phyloP scores from a whole-genome alignment of 139 green algal species.

The Spirogloea muscicola region DNA sequence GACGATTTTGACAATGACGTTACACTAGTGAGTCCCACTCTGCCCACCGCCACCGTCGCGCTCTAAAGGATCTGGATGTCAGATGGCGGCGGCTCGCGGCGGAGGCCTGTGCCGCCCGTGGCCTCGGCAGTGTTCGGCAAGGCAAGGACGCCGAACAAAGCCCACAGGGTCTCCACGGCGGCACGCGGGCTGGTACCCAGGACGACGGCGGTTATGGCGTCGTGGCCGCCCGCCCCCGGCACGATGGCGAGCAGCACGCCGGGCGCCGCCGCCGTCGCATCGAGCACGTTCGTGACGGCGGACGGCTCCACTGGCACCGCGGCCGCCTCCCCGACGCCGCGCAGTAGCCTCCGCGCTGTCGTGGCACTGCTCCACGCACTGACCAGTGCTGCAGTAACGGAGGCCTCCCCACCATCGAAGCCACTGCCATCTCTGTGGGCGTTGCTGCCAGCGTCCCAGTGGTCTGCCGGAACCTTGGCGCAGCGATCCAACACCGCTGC shows the following conservation, averaged over 20 bases:
- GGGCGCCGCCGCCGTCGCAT: constrained; percentile 4
- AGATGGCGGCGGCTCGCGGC: too few relatives aligned
- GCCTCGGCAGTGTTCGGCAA: too few relatives aligned
- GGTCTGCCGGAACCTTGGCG: too few relatives aligned
- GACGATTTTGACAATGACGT: too few relatives aligned
- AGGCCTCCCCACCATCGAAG: neutral
- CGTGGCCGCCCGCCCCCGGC: constrained; percentile 35
- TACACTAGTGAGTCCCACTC: too few relatives aligned
- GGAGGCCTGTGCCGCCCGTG: too few relatives aligned
- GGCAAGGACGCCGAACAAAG: neutral
- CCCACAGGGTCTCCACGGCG: constrained; percentile 21
- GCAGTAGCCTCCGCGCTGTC: neutral
- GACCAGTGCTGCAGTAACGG: neutral
- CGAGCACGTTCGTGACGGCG: constrained; percentile 6
- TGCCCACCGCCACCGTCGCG: too few relatives aligned
- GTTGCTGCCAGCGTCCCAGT: too few relatives aligned
- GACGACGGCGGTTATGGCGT: constrained; percentile 40
- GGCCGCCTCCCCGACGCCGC: neutral
- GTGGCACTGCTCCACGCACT: neutral
- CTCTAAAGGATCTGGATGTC: too few relatives aligned
- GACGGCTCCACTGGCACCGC: neutral
- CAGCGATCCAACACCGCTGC: neutral
- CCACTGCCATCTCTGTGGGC: too few relatives aligned
- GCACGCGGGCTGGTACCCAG: constrained; percentile 1
- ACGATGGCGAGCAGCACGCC: constrained; percentile 24